Evolutionary conservation across 1,139 yeast species (phyloP), one percentile per base, ranked within the genome.

Genomic region (Yamadazyma songkhlaensis): DNA sequence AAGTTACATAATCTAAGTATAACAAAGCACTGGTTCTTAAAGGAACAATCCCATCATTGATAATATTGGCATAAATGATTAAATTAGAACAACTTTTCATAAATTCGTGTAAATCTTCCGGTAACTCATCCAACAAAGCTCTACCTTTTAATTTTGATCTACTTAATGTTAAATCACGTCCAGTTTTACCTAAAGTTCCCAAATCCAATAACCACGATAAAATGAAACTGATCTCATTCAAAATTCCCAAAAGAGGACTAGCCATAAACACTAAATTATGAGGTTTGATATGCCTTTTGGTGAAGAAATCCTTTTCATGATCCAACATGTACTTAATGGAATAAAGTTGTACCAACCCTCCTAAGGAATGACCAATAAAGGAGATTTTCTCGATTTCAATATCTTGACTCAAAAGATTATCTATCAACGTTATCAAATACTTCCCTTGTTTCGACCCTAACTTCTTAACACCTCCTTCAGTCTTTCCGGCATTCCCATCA

Each of bases 41-140:
- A 0, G 98, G 97, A 0, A 92, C 98, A 39, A 92, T 90, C 0
- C 98, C 98, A 57, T 87, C 96, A 53, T 85, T 80, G n/a, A 85
- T 69, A 3, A 86, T 83, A 54, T 86, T 86, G 2, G 95, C 94
- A 53, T 87, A 84, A 1, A 84, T 63, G 0, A 92, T 84, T 44
- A 96, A 67, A 36, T 82, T 72, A 37, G 68, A 64, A 55, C 94
- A 92, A 46, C 62, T 59, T 32, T 69, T 67, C 41, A 92, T 63
- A n/a, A 85, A 75, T 15, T 60, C 66, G 49, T 84, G 85, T 0
- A 92, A 77, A 2, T 94, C 88, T 2, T 89, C 89, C 0, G 97
- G 95, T 25, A 94, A 62, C 6, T 80, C 60, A 38, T 82, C 78
- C 23, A 92, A 66, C 30, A 94, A 54, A 0, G 98, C 96, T 42